A percentile compares a stretch with the other conserved stretches of the same genome.
Evolutionary conservation across 225 moss, liverwort and hornwort genomes (phyloP).

Genomic region (Physcomitrellopsis africana): DNA sequence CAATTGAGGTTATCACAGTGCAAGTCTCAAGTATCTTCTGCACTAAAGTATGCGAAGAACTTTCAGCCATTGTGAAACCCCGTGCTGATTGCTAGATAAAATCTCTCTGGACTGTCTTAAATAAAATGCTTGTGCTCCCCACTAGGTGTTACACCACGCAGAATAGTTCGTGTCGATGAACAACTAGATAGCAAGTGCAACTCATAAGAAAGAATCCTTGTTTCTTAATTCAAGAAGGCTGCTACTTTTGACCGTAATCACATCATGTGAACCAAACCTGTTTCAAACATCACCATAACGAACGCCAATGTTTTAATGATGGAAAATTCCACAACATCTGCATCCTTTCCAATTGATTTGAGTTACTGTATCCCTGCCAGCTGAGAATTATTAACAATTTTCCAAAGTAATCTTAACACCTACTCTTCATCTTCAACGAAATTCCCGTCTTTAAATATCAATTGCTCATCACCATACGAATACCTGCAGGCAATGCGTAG

Average conservation of each 20-base stretch:
- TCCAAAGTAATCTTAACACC: constrained; percentile 3
- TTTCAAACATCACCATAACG: neutral
- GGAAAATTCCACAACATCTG: neutral
- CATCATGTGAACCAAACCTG: neutral
- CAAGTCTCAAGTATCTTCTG: constrained; percentile 75
- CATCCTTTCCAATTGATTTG: neutral
- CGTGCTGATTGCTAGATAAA: neutral
- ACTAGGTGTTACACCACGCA: constrained; percentile 4
- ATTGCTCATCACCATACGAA: neutral
- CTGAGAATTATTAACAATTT: neutral
- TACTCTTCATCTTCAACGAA: constrained; percentile 26
- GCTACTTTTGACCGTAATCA: neutral
- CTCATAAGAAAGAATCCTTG: constrained; percentile 4
- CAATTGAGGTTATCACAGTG: constrained; percentile 61
- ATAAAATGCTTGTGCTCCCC: constrained; percentile 11
- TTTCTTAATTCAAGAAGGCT: neutral
- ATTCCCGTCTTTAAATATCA: constrained; percentile 13
- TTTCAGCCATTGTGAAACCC: constrained; percentile 60
- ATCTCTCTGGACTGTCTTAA: neutral
- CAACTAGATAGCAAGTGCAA: neutral
- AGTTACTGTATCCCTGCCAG: neutral
- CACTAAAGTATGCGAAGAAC: constrained; percentile 55
- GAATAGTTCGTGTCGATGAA: constrained; percentile 25
- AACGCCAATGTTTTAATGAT: neutral
- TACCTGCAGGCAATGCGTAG: constrained; percentile 22